Percentiles rank a stretch among this genome's conserved stretches.
phyloP scores from a whole-genome alignment of 495 filamentous ascomycete species.

The Hypoxylon intermedium region DNA sequence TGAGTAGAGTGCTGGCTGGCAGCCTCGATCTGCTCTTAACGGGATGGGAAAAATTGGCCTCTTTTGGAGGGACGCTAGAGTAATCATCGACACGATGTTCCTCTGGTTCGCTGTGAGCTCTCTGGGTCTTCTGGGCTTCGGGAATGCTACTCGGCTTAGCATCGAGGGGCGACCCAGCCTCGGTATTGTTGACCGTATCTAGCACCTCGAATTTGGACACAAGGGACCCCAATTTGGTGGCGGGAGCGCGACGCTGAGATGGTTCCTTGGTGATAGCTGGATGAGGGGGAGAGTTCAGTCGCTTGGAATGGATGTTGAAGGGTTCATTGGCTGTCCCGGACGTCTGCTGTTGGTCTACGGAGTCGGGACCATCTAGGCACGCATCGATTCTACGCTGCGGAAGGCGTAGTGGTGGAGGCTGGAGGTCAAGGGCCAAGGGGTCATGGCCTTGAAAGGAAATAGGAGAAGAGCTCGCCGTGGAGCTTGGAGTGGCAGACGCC shows the following conservation, averaged over 20 bases:
- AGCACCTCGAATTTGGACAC: conserved; percentile 54
- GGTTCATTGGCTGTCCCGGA: background rate
- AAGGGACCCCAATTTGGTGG: conserved; percentile 41
- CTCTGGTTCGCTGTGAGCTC: background rate
- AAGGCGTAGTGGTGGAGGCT: conserved; percentile 43
- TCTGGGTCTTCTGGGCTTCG: conserved; percentile 4
- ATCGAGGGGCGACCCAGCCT: conserved; percentile 22
- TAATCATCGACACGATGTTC: background rate
- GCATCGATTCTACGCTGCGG: conserved; percentile 31
- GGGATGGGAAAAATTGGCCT: conserved; percentile 9
- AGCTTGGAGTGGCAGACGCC: conserved; percentile 21
- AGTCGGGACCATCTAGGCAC: conserved; percentile 21
- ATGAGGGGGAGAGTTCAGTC: background rate
- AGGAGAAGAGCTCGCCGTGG: conserved; percentile 18
- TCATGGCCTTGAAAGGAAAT: conserved; percentile 17
- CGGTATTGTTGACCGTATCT: conserved; percentile 40
- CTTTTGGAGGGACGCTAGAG: conserved; percentile 12
- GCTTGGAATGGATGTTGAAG: background rate
- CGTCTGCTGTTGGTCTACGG: background rate
- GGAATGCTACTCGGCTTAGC: conserved; percentile 18
- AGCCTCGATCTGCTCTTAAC: background rate
- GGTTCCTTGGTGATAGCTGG: conserved; percentile 2
- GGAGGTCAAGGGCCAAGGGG: conserved; percentile 33
- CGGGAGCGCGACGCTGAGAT: conserved; percentile 23
- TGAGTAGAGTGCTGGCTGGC: background rate